These are phyloP conservation scores for Cordyceps javanica DNA, from an alignment of 2,329 filamentous ascomycete genomes.

Conservation along the genomic window DNA sequence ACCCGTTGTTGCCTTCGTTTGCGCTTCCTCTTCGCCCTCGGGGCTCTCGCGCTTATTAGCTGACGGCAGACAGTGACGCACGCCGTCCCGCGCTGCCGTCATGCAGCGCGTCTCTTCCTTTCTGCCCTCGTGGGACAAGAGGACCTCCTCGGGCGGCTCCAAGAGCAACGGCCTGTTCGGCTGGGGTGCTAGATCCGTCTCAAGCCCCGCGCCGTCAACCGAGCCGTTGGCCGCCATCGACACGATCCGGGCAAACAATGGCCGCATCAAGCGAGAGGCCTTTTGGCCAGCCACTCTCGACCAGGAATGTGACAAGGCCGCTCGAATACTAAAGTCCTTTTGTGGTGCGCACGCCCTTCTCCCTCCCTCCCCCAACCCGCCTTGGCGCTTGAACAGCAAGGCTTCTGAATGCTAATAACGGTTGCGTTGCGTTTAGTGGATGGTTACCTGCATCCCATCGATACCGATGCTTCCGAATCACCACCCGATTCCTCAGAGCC, in stretches of 20 bases:
- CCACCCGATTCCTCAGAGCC: conserved; percentile 23
- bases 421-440: conserved; percentile 35
- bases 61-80: conserved; percentile 27
- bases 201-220: conserved; percentile 4
- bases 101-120: conserved; percentile 41
- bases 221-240: conserved; percentile 28
- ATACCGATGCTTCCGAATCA: conserved; percentile 26
- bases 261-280: conserved; percentile 48
- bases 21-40: conserved; percentile 28
- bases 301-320: conserved; percentile 86
- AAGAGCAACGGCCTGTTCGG: conserved; percentile 32
- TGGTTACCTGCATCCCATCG: conserved; percentile 46
- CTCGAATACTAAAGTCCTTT: conserved; percentile 82
- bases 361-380: conserved; percentile 12
- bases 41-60: conserved; percentile 20
- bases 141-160: conserved; percentile 27
- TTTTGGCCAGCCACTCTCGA: conserved; percentile 85
- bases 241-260: conserved; percentile 27
- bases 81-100: conserved; percentile 21
- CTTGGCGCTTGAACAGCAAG: not conserved
- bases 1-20: not conserved
- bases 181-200: conserved; percentile 45
- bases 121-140: conserved; percentile 40
- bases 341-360: conserved; percentile 72
- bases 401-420: conserved; percentile 18